Base-by-base conservation (phyloP, 2,329 filamentous ascomycete species). In the Cryoendolithus antarcticus region DNA sequence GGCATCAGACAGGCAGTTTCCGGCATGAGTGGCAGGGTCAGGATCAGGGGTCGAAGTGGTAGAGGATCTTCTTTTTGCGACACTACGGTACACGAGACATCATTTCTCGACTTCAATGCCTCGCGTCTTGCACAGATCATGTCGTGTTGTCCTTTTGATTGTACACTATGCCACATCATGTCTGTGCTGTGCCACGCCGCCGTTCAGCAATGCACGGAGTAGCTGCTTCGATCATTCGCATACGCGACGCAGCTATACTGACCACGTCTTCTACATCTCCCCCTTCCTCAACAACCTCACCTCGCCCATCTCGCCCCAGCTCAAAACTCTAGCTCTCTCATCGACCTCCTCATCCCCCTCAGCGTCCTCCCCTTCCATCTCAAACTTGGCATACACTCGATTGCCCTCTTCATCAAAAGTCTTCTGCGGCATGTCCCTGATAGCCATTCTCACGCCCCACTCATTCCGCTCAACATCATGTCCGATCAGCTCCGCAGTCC, bases 311-410 rank as follows among this genome's bases (percentile, higher is more conserved):
- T 84, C 77, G 2, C 57, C 55, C 59, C 82, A 80, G 0, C 58
- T 50, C 24, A 86, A 42, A 5, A 67, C 67, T n/a, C 77, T 70
- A 35, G 71, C 65, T 1, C 81, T 81, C 44, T 79, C 70, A 40
- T 80, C 72, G 37, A 66, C 62, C 6, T 50, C 48, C 2, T 59
- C 61, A 7, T 65, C 65, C 9, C 70, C 68, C 2, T 61, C 63
- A 1, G 73, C 72, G 9, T 74, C 75, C 8, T 75, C 74, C 5
- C 77, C 71, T 6, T 55, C 54, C 49, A 77, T 77, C 51, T 93
- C 85, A 47, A 93, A 91, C 42, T 78, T 82, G 45, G 72, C 77
- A 50, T 89, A 93, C 7, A 85, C 61, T 7, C 85, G 72, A 44
- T 81, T 68, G 0, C 85, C 86, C 0, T 81, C 79, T 30, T 76